Evolutionary conservation across 345 rosid species (phyloP), one percentile per base, ranked within the genome.

Genomic region (Garcia nutans): DNA sequence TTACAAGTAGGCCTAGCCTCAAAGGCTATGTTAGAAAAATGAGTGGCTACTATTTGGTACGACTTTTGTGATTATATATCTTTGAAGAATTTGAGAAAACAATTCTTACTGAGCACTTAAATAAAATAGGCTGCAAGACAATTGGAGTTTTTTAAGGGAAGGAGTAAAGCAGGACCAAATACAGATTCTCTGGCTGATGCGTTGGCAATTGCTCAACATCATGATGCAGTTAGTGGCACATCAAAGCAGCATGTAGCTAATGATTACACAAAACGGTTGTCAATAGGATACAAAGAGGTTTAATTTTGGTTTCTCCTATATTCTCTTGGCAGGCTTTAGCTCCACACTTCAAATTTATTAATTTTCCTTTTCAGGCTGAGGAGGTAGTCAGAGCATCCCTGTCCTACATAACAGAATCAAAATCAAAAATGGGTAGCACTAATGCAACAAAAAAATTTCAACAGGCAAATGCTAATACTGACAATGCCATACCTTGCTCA

Each of bases 21-120:
- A 87, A 87, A 76, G 77, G 85, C 64, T 85, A 87, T 77, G 87
- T 85, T 57, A 82, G 90, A 77, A 73, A 70, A 58, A 73, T 85
- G 85, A 84, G 90, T 68, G 80, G 75, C 62, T 85, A 85, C 82
- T 85, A 85, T 77, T 69, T 87, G 84, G 90, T 87, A 84, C 59
- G 77, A 28, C 44, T 50, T 44, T 41, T 10, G 10, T 59, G 65
- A 49, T n/a, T 45, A 13, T 20, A 17, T 20, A 17, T 69, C 71
- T 59, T 23, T 13, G 37, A 13, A 20, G 55, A 56, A 26, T 45
- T 72, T 41, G 70, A 26, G 49, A 15, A 63, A 44, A n/a, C 70
- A 49, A 64, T 47, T 70, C 78, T 75, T 44, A 57, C 31, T 49
- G 58, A 28, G 37, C 22, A 52, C 63, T 60, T 68, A 42, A 62